Conservation (phyloP, 495 filamentous ascomycete species). For the Xanthoparmelia taractica region DNA sequence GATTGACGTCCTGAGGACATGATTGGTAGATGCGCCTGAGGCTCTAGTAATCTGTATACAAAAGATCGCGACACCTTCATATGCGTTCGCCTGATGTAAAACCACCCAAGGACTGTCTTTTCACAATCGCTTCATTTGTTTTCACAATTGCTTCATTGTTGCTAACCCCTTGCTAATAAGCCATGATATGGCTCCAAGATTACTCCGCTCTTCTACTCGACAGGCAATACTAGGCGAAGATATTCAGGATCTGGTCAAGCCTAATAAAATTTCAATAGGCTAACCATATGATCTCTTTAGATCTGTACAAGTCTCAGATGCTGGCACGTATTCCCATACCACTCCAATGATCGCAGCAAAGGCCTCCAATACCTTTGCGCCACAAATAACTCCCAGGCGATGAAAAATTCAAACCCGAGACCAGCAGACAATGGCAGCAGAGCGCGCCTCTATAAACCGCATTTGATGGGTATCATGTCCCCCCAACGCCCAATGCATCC, state of each 20-base stretch:
- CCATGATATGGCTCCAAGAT: not conserved
- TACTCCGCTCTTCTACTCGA: not conserved
- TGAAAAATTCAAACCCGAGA: not conserved
- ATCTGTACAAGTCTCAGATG: not conserved
- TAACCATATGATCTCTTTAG: no score
- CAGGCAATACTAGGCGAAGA: not conserved
- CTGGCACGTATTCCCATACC: not conserved
- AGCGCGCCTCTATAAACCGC: not conserved
- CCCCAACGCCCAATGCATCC: not conserved
- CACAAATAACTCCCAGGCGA: not conserved
- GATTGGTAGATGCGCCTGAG: not conserved
- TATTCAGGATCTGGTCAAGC: no score
- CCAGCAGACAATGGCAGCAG: conserved; percentile 21
- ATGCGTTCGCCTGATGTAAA: not conserved
- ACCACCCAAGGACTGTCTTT: not conserved
- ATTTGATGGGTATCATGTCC: conserved; percentile 3
- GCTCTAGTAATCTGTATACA: not conserved
- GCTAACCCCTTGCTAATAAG: not conserved
- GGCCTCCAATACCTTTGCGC: not conserved
- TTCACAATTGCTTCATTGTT: not conserved
- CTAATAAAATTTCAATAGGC: no score
- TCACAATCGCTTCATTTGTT: not conserved
- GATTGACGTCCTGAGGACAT: not conserved
- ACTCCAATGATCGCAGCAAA: not conserved
- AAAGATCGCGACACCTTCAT: not conserved